A percentile compares a stretch with the other conserved stretches of the same genome.
Evolutionary conservation across 805 yeast genomes (phyloP).

Genomic region (Myxozyma geophila): DNA sequence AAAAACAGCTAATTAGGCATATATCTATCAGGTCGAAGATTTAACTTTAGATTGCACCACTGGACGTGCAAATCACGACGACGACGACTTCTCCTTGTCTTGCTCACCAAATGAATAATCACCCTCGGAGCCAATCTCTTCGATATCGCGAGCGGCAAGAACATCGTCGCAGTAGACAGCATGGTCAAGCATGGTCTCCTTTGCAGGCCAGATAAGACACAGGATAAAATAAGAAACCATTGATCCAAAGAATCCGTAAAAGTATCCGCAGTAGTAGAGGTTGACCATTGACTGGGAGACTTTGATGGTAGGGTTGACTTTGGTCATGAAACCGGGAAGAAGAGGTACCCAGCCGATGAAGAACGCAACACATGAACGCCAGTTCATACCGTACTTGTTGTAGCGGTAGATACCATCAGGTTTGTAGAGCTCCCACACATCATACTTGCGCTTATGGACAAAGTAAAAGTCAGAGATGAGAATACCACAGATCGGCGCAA

Average conservation of each 20-base stretch:
- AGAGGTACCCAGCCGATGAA: conserved; percentile 40
- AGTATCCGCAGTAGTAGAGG: conserved; percentile 38
- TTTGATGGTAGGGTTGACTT: conserved; percentile 16
- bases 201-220: conserved; percentile 26
- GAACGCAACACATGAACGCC: conserved; percentile 51
- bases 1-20: no score
- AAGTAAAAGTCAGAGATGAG: conserved; percentile 51
- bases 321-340: conserved; percentile 34
- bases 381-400: conserved; percentile 50
- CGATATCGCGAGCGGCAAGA: conserved; percentile 21
- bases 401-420: conserved; percentile 50
- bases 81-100: background rate
- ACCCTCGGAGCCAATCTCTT: conserved; percentile 9
- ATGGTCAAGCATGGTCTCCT: conserved; percentile 30
- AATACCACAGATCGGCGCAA: conserved; percentile 83
- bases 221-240: conserved; percentile 24
- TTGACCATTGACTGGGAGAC: conserved; percentile 20
- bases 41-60: no score
- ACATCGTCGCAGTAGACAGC: conserved; percentile 24
- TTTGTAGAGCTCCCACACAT: conserved; percentile 51
- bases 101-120: conserved; percentile 1
- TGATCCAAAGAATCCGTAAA: conserved; percentile 37
- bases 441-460: conserved; percentile 50
- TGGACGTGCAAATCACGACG: background rate
- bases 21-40: no score